These are phyloP conservation scores for Daldinia childiae DNA, from an alignment of 495 filamentous ascomycete genomes.

Conservation along the genomic window DNA sequence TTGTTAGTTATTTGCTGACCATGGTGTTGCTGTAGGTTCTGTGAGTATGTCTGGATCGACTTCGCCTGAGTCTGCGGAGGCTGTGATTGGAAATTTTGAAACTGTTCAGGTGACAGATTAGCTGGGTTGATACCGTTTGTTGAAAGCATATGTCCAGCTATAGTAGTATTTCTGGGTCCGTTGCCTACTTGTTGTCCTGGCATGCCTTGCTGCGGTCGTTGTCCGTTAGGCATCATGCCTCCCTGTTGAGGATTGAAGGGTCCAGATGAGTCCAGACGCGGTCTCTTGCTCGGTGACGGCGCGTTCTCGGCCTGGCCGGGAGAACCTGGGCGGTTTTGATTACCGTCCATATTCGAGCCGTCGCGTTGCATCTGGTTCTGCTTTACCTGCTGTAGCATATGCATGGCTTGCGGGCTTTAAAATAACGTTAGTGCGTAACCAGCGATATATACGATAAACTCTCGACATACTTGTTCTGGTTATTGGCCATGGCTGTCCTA, in stretches of 20 bases:
- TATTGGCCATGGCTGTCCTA: conserved; percentile 81
- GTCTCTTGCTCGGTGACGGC: conserved; percentile 90
- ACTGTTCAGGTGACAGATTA: conserved; percentile 77
- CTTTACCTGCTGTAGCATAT: conserved; percentile 71
- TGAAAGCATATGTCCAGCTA: conserved; percentile 71
- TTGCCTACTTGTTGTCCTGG: conserved; percentile 74
- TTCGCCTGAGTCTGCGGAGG: conserved; percentile 74
- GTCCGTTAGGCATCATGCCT: conserved; percentile 79
- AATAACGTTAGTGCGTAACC: conserved; percentile 41
- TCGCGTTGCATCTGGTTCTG: conserved; percentile 83
- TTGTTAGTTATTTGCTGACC: conserved; percentile 80
- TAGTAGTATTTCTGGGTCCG: conserved; percentile 58
- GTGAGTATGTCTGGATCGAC: conserved; percentile 85
- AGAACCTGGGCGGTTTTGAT: conserved; percentile 80
- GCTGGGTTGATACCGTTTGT: conserved; percentile 79
- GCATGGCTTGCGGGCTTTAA: conserved; percentile 71
- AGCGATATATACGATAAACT: not conserved
- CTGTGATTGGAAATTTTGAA: conserved; percentile 73
- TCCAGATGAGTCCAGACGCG: conserved; percentile 77
- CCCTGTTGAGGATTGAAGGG: conserved; percentile 74
- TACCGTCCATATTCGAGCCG: conserved; percentile 87
- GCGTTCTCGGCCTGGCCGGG: conserved; percentile 86
- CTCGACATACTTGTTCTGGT: conserved; percentile 69
- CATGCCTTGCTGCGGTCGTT: conserved; percentile 75
- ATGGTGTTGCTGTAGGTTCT: conserved; percentile 82